Evolutionary conservation across 176 grass and related monocot genomes (phyloP).

Genomic region (Musa schizocarpa): DNA sequence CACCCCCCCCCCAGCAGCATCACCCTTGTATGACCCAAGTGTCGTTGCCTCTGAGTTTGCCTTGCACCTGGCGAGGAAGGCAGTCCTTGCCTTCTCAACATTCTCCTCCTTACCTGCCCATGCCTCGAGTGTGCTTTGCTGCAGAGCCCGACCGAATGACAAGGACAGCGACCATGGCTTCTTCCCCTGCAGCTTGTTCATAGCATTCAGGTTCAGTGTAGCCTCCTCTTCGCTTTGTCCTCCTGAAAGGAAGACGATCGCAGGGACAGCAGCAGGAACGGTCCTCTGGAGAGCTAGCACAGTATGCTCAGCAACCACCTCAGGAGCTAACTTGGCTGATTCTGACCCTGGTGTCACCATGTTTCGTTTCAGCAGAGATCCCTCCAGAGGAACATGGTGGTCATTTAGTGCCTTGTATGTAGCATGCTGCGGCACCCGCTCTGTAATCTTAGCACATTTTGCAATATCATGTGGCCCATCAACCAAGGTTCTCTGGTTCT

Average conservation of each 20-base stretch:
- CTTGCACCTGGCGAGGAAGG: constrained; percentile 5
- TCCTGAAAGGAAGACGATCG: constrained; percentile 3
- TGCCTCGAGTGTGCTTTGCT: constrained; percentile 1
- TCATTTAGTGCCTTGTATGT: constrained; percentile 8
- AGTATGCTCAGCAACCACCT: constrained; percentile 2
- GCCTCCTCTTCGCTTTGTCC: constrained; percentile 5
- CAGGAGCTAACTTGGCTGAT: background rate
- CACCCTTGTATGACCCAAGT: background rate
- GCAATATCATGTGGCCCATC: background rate
- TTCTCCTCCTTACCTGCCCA: constrained; percentile 5
- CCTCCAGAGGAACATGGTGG: constrained; percentile 6
- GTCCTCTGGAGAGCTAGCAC: constrained; percentile 3
- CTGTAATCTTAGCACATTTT: background rate
- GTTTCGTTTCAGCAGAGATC: constrained; percentile 8
- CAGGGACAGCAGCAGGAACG: constrained; percentile 6
- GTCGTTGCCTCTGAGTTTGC: background rate
- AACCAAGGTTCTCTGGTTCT: constrained; percentile 11
- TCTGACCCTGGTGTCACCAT: constrained; percentile 8
- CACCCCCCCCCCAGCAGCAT: constrained; percentile 5
- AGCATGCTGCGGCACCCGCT: constrained; percentile 6
- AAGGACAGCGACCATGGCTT: constrained; percentile 4
- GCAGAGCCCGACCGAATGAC: too few species aligned
- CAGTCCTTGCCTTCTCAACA: constrained; percentile 5
- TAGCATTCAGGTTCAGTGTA: constrained; percentile 11
- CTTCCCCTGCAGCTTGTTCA: constrained; percentile 10